phyloP scores from a whole-genome alignment of 768 basidiomycete genomes.

The Rhizopogon vulgaris region DNA sequence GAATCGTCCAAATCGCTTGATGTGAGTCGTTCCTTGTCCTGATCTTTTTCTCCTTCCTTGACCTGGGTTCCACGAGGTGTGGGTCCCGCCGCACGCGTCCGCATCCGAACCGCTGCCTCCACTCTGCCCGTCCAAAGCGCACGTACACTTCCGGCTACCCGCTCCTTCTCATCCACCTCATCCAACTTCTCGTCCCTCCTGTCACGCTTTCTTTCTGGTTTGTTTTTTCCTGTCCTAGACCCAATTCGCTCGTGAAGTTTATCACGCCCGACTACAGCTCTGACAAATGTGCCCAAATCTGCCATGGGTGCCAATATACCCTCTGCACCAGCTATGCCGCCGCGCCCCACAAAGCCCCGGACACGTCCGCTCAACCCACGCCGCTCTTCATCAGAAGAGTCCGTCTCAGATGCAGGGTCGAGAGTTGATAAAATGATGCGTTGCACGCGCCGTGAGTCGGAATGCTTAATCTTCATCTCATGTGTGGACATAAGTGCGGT shows the following conservation, averaged over 20 bases:
- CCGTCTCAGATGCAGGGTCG: constrained; percentile 32
- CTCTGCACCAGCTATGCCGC: constrained; percentile 31
- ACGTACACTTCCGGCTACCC: constrained; percentile 25
- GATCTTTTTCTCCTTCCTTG: constrained; percentile 22
- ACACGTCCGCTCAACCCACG: constrained; percentile 26
- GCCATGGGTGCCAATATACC: constrained; percentile 40
- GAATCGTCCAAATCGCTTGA: constrained; percentile 26
- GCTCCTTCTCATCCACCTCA: constrained; percentile 28
- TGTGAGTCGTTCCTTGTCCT: constrained; percentile 20
- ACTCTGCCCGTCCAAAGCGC: constrained; percentile 28
- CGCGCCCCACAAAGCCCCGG: constrained; percentile 36
- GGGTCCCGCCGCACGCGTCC: constrained; percentile 22
- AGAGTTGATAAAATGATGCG: constrained; percentile 56
- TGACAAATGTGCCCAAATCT: constrained; percentile 50
- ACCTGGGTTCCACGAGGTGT: constrained; percentile 18
- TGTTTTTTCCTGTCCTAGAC: constrained; percentile 1
- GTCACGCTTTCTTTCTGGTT: constrained; percentile 18
- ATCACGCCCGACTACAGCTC: constrained; percentile 29
- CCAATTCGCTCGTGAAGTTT: constrained; percentile 31
- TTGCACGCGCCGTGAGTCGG: constrained; percentile 56
- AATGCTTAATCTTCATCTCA: constrained; percentile 23
- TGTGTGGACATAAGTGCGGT: constrained; percentile 20
- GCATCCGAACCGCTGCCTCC: constrained; percentile 21
- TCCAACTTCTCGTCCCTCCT: constrained; percentile 28
- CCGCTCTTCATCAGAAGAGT: constrained; percentile 25